These are phyloP conservation scores for Wickerhamomyces xylosicus DNA, from an alignment of 805 yeast genomes.

Conservation along the genomic window DNA sequence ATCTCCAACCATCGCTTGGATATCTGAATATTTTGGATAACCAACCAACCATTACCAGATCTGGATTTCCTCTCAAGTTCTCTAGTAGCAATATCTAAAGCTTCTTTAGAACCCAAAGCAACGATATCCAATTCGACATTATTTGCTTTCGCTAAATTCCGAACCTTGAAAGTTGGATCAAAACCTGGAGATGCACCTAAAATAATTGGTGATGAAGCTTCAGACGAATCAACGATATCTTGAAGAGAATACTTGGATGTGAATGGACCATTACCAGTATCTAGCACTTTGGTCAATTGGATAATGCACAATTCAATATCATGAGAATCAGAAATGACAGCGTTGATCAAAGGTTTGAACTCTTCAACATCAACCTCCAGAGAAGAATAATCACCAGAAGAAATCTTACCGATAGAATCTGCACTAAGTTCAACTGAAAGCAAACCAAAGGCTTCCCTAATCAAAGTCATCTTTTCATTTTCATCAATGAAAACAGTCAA, in stretches of 20 bases:
- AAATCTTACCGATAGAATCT: neutral
- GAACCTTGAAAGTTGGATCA: conserved; percentile 55
- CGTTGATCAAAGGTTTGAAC: conserved; percentile 3
- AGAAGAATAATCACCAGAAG: neutral
- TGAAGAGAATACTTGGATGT: conserved; percentile 24
- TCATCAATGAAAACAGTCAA: neutral
- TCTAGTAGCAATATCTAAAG: conserved; percentile 42
- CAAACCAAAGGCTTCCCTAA: conserved; percentile 7
- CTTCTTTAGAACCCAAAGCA: conserved; percentile 72
- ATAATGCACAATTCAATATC: conserved; percentile 10
- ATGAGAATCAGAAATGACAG: neutral
- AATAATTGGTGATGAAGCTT: conserved; percentile 31
- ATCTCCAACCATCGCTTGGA: conserved; percentile 52
- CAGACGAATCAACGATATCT: conserved; percentile 16
- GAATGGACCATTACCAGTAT: conserved; percentile 18
- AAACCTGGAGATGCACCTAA: conserved; percentile 49
- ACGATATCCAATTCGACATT: conserved; percentile 27
- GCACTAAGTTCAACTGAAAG: conserved; percentile 4
- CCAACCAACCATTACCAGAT: conserved; percentile 59
- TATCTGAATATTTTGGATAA: conserved; percentile 76
- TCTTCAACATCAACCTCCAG: conserved; percentile 2
- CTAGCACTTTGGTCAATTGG: conserved; percentile 16
- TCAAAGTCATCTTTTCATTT: neutral
- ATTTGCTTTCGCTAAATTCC: conserved; percentile 27
- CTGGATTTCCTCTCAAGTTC: conserved; percentile 36